Evolutionary conservation across 345 rosid species (phyloP).

Genomic region (Citrus australasica): DNA sequence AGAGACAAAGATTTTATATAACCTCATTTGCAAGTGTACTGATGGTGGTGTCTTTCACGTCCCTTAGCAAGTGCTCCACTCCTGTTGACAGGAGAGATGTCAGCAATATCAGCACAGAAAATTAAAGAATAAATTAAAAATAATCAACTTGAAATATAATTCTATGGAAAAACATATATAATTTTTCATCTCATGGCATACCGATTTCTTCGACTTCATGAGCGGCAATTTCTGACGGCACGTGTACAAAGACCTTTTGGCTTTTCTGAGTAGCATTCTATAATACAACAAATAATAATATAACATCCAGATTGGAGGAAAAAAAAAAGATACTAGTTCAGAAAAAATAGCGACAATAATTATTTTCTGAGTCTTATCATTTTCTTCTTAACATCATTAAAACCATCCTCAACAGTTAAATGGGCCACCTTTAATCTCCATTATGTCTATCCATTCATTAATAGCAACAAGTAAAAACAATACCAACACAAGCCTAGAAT

Average conservation of each 20-base stretch:
- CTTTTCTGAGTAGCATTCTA: slow-evolving; percentile 95
- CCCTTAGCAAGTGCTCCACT: slow-evolving; percentile 65
- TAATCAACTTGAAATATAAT: neutral
- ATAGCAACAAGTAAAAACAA: neutral
- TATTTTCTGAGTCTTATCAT: neutral
- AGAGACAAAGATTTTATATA: neutral
- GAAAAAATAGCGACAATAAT: neutral
- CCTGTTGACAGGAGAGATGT: slow-evolving; percentile 29
- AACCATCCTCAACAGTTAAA: neutral
- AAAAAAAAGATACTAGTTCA: neutral
- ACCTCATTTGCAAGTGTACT: slow-evolving; percentile 75
- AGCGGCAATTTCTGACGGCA: slow-evolving; percentile 78
- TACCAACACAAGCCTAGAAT: neutral
- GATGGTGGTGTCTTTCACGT: slow-evolving; percentile 68
- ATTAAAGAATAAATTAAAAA: neutral
- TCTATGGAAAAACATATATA: neutral
- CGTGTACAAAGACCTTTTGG: slow-evolving; percentile 78
- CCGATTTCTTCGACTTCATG: slow-evolving; percentile 93
- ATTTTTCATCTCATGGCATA: slow-evolving; percentile 17
- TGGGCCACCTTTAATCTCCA: neutral
- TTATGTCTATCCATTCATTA: neutral
- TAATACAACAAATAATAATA: neutral
- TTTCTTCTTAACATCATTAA: slow-evolving; percentile 2
- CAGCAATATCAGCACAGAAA: neutral
- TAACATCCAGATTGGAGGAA: neutral